These are phyloP conservation scores for Cordyceps fumosorosea DNA, from an alignment of 2,329 filamentous ascomycete genomes.

Conservation along the genomic window DNA sequence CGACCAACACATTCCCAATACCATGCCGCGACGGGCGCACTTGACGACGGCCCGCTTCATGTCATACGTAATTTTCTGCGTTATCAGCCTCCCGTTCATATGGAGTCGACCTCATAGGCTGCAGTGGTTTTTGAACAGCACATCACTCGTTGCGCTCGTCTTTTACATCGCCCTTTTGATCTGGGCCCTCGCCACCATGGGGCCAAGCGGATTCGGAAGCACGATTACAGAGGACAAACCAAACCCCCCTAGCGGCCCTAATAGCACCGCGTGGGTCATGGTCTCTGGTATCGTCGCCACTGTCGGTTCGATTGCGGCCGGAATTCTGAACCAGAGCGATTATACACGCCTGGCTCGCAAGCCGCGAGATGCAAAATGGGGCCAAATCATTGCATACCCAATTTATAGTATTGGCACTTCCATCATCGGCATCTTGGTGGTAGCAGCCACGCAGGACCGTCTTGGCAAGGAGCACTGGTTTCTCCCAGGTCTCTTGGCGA, in stretches of 20 bases:
- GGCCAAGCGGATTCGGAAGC: slow-evolving; percentile 30
- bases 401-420: slow-evolving; percentile 30
- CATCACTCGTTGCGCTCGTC: slow-evolving; percentile 31
- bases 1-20: slow-evolving; percentile 35
- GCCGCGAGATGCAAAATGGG: slow-evolving; percentile 28
- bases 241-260: slow-evolving; percentile 23
- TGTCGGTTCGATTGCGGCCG: slow-evolving; percentile 31
- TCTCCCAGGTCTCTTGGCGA: slow-evolving; percentile 28
- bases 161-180: slow-evolving; percentile 37
- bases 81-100: slow-evolving; percentile 37
- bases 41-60: slow-evolving; percentile 40
- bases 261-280: slow-evolving; percentile 30
- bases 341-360: slow-evolving; percentile 29
- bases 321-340: slow-evolving; percentile 34
- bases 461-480: slow-evolving; percentile 33
- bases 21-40: slow-evolving; percentile 32
- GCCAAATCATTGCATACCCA: slow-evolving; percentile 29
- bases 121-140: slow-evolving; percentile 35
- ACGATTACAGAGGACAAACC: slow-evolving; percentile 21
- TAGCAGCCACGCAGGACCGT: slow-evolving; percentile 31
- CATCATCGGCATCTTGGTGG: slow-evolving; percentile 35
- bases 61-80: slow-evolving; percentile 37
- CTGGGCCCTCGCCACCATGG: slow-evolving; percentile 39
- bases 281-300: slow-evolving; percentile 31
- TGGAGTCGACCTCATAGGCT: slow-evolving; percentile 39